Conservation (phyloP, 2,329 filamentous ascomycete genomes). For the Ophiostoma himal-ulmi region DNA sequence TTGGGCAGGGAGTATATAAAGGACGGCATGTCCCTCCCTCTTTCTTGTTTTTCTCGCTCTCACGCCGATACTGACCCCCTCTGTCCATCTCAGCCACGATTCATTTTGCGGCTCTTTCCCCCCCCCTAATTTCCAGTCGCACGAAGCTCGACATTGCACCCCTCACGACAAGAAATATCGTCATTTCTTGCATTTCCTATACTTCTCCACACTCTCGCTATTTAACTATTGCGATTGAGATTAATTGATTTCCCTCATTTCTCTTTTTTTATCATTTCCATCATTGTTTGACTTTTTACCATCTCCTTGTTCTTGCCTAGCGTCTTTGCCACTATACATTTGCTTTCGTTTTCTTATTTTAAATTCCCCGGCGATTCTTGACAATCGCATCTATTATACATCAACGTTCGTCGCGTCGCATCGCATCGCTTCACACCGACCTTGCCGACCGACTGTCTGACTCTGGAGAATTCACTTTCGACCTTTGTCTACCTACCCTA, state of each 20-base stretch:
- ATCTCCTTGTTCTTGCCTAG: not conserved
- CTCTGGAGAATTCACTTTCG: constrained; percentile 22
- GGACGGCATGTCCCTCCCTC: constrained; percentile 24
- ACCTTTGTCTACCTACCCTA: constrained; percentile 13
- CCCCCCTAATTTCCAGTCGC: constrained; percentile 17
- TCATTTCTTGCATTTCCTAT: constrained; percentile 16
- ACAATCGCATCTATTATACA: constrained; percentile 4
- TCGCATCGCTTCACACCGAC: constrained; percentile 23
- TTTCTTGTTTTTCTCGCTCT: constrained; percentile 21
- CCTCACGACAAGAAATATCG: constrained; percentile 5
- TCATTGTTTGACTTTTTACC: constrained; percentile 14
- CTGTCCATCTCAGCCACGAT: constrained; percentile 20
- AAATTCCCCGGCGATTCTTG: not conserved
- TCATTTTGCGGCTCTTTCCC: constrained; percentile 23
- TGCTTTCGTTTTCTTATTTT: constrained; percentile 9
- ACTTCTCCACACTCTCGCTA: constrained; percentile 21
- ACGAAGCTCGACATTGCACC: constrained; percentile 13
- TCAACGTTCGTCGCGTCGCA: not conserved
- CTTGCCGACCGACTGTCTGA: not conserved
- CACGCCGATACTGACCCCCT: constrained; percentile 21
- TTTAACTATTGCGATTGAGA: constrained; percentile 26
- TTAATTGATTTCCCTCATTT: constrained; percentile 12
- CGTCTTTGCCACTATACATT: not conserved
- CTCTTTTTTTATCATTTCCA: not conserved
- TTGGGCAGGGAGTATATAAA: constrained; percentile 25